These are phyloP conservation scores for Boletus coccyginus DNA, from an alignment of 768 basidiomycete species.

Conservation along the genomic window DNA sequence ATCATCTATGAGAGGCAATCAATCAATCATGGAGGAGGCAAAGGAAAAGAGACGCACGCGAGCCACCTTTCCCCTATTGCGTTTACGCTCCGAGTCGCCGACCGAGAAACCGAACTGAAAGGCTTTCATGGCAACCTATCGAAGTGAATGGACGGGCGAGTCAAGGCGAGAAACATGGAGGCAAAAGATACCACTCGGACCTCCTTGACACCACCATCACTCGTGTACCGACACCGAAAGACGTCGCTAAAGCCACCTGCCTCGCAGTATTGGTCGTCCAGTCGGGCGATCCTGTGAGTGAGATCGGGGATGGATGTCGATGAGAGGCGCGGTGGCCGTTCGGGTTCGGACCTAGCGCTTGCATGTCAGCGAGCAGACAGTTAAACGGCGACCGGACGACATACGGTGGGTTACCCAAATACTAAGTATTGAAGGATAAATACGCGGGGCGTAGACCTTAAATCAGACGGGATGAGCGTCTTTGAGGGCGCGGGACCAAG, in stretches of 20 bases:
- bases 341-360: not conserved
- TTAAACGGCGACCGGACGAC: not conserved
- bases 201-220: not conserved
- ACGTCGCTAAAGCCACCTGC: constrained; percentile 8
- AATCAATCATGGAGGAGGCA: not conserved
- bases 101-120: constrained; percentile 7
- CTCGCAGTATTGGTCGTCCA: not conserved
- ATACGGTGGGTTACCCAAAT: not conserved
- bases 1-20: not conserved
- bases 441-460: no score
- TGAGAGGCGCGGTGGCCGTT: not conserved
- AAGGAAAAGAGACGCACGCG: not conserved
- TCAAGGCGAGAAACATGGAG: not conserved
- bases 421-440: no score
- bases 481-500: no score
- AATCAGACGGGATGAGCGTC: no score
- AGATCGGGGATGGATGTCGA: not conserved
- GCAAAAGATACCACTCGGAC: not conserved
- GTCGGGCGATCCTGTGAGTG: not conserved
- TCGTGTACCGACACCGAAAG: constrained; percentile 1
- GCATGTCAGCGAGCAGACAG: no score
- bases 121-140: constrained; percentile 8
- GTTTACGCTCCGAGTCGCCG: not conserved
- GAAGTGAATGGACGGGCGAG: not conserved
- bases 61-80: not conserved